Conservation (phyloP, 805 yeast genomes). For the Cyberlindnera maritima region DNA sequence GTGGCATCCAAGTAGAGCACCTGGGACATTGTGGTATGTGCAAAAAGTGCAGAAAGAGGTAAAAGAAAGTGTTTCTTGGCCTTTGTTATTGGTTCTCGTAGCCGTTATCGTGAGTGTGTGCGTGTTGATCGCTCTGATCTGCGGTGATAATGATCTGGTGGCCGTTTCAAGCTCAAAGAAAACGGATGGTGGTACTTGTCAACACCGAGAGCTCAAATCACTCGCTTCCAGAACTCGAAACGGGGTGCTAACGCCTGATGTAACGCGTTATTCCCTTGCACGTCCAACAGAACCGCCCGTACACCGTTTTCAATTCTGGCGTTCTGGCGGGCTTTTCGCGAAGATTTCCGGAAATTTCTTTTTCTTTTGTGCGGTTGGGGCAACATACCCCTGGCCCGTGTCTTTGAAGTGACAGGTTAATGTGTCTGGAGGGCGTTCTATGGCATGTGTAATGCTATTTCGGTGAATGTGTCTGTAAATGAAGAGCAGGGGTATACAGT, state of each 20-base stretch:
- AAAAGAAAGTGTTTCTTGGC: no score
- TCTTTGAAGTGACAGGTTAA: no score
- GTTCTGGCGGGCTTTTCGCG: not conserved
- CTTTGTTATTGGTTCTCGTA: no score
- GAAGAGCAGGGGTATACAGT: no score
- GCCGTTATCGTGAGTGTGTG: no score
- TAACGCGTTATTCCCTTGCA: not conserved
- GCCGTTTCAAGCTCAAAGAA: not conserved
- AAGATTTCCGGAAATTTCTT: not conserved
- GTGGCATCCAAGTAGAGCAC: constrained; percentile 22
- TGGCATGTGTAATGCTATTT: no score
- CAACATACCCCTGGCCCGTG: no score
- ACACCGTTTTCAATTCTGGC: not conserved
- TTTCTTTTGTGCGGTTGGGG: not conserved
- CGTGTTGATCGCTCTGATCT: no score
- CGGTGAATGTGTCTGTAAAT: no score
- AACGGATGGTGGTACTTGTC: not conserved
- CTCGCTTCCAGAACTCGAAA: not conserved
- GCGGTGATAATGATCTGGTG: no score
- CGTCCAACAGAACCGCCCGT: not conserved
- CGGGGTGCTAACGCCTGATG: not conserved
- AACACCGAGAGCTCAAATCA: not conserved
- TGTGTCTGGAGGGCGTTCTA: no score
- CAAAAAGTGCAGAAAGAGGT: no score
- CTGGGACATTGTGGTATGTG: constrained; percentile 18